Base-by-base conservation (phyloP, 495 filamentous ascomycete genomes). In the Gamarada debralockiae region DNA sequence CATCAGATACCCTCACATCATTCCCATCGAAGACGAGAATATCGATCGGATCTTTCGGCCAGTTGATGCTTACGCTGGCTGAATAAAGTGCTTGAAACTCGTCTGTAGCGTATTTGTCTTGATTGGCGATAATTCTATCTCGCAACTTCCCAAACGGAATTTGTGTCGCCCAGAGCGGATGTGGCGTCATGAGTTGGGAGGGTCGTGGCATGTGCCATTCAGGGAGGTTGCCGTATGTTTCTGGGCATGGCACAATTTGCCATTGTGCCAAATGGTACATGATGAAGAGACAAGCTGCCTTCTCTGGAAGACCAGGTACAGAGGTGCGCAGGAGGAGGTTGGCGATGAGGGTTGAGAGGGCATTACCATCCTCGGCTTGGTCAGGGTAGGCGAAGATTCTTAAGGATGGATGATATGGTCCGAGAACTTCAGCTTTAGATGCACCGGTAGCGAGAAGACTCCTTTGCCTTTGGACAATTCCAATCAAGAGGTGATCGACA, bases 121-220 rank as follows among this genome's bases (percentile, higher is more conserved):
- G 65, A 34, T 57, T 61, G 14, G 52, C 48, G 27, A 65, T 66
- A 48, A 70, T 49, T 12, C 46, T 46, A 33, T 63, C 65, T 43
- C 62, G 61, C 23, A 66, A 39, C 31, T 61, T 52, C 10, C 45
- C 44, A 57, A 53, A 62, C 8, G 57, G 33, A 10, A 65, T 54
- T 37, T 52, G 33, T 24, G 27, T 38, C 4, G 15, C 51, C 60
- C 60, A 65, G 13, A 56, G 43, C 4, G 50, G 56, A 45, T 67
- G 67, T 3, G 55, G 49, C n/a, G 55, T 56, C 8, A 53, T 39
- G 24, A 52, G 52, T 46, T 67, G 60, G 24, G 53, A 64, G 1
- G 59, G 23, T 12, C 54, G 44, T 9, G 62, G 59, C 1, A 38
- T 20, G 20, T 56, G 36, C 40, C 62, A 60, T 27, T 57, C 52